phyloP scores from a whole-genome alignment of 78 protist genomes.

The Protostelium mycophagum region DNA sequence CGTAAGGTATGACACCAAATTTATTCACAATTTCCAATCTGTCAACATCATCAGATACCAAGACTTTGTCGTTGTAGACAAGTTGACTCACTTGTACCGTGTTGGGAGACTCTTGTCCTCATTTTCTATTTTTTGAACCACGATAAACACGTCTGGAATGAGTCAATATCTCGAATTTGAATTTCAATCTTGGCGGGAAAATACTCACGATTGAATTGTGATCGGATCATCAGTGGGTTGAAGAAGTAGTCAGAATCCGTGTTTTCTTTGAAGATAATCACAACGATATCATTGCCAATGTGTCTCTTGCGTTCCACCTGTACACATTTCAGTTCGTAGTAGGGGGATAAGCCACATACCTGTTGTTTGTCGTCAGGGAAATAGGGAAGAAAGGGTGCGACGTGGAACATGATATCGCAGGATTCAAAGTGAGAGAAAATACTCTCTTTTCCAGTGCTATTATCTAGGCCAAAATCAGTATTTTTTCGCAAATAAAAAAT shows the following conservation, averaged over 20 bases:
- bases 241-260: constrained; percentile 21
- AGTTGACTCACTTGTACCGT: background rate
- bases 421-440: constrained; percentile 31
- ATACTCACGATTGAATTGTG: constrained; percentile 62
- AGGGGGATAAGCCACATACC: background rate
- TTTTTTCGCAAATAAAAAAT: too few species aligned
- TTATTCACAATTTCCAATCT: background rate
- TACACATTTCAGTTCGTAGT: background rate
- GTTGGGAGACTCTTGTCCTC: too few species aligned
- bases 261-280: constrained; percentile 54
- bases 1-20: background rate
- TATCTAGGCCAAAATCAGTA: background rate
- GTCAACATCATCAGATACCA: background rate
- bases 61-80: background rate
- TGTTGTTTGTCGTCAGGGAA: constrained; percentile 37
- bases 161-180: too few species aligned
- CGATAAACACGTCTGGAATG: background rate
- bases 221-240: constrained; percentile 47
- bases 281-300: constrained; percentile 77
- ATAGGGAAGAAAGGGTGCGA: constrained; percentile 55
- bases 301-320: constrained; percentile 73
- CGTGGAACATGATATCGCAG: constrained; percentile 76
- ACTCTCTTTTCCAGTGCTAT: constrained; percentile 51
- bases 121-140: background rate
- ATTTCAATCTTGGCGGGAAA: background rate